Evolutionary conservation across 225 moss, liverwort and hornwort genomes (phyloP).

Genomic region (Pleurozium schreberi): DNA sequence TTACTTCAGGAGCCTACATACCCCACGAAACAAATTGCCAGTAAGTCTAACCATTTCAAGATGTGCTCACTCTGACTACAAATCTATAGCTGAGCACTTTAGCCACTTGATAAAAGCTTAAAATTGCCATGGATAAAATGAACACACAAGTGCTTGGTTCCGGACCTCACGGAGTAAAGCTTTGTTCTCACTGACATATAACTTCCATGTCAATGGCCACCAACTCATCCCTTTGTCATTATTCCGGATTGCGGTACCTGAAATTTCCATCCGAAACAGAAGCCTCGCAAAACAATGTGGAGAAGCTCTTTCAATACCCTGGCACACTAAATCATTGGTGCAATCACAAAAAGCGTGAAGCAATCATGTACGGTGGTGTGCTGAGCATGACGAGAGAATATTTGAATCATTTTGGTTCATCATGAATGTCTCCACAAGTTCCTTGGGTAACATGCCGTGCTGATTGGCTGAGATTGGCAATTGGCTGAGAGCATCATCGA

Average conservation of each 20-base stretch:
- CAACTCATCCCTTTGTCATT: background rate
- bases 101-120: background rate
- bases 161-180: background rate
- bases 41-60: background rate
- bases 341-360: background rate
- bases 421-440: background rate
- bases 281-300: background rate
- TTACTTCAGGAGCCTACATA: background rate
- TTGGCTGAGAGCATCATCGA: background rate
- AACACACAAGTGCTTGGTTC: background rate
- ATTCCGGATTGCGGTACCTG: background rate
- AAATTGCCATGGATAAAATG: background rate
- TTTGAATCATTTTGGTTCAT: background rate
- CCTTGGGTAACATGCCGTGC: background rate
- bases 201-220: background rate
- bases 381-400: background rate
- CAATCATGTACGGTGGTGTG: background rate
- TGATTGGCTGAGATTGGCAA: background rate
- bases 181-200: background rate
- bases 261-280: background rate
- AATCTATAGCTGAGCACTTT: background rate
- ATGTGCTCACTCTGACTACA: background rate
- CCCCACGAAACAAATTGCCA: background rate
- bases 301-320: background rate
- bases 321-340: background rate